These are phyloP conservation scores for Stellera chamaejasme DNA, from an alignment of 345 rosid species.

Conservation along the genomic window DNA sequence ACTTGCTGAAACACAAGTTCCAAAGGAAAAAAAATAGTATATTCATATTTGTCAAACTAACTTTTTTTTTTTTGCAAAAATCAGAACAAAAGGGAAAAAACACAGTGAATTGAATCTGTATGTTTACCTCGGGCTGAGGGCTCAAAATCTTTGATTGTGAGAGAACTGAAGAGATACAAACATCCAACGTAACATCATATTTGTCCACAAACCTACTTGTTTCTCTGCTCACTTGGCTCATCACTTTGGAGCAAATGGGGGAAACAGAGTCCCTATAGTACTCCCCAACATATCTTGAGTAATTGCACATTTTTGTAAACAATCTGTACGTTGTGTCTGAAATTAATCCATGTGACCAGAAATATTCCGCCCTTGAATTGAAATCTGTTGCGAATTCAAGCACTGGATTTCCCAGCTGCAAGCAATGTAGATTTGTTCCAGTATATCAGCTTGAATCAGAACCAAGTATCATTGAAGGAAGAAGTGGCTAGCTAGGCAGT, in stretches of 20 bases:
- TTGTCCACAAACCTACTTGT: constrained; percentile 65
- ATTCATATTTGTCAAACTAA: no score
- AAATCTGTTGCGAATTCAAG: constrained; percentile 56
- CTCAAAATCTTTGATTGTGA: constrained; percentile 43
- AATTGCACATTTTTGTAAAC: constrained; percentile 61
- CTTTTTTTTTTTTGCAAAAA: no score
- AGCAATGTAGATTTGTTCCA: neutral
- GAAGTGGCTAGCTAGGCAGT: neutral
- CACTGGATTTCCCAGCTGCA: constrained; percentile 66
- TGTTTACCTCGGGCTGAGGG: constrained; percentile 25
- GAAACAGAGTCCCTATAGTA: constrained; percentile 47
- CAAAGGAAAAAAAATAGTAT: no score
- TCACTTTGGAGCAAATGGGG: constrained; percentile 42
- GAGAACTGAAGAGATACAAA: constrained; percentile 48
- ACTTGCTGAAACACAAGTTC: constrained; percentile 26
- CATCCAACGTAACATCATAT: constrained; percentile 69
- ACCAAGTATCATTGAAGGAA: neutral
- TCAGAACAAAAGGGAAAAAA: neutral
- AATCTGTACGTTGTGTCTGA: constrained; percentile 53
- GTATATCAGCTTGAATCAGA: neutral
- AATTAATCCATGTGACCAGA: constrained; percentile 79
- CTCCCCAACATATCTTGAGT: constrained; percentile 54
- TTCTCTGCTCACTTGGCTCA: constrained; percentile 49
- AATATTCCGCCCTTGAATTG: constrained; percentile 67
- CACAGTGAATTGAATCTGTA: no score